Evolutionary conservation across 2,329 filamentous ascomycete genomes (phyloP), one percentile per base, ranked within the genome.

Genomic region (Pseudogymnoascus sp.): DNA sequence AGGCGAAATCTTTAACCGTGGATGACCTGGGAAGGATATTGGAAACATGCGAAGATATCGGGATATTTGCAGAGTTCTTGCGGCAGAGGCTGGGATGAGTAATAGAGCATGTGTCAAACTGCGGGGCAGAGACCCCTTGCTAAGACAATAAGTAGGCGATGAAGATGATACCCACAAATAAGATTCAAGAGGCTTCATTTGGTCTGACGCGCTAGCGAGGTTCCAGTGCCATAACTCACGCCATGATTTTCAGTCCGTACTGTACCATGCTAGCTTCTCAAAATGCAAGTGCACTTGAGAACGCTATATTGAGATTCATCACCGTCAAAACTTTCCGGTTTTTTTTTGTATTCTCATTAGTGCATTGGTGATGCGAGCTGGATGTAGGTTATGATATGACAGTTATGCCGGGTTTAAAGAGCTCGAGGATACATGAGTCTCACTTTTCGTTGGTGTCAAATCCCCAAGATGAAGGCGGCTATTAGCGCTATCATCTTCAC

Each of bases 61-160:
- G 77, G 0, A 71, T 81, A 25, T 82, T 79, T 78, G 72, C 74
- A 7, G 79, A 82, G 70, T 82, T 78, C 77, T 64, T 81, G 43
- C 65, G 61, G 60, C 63, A 63, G 64, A 66, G 68, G 61, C 65
- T 73, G 60, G 66, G 57, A 33, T 64, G 63, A 64, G 15, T 33
- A 53, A 53, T 53, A 35, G 47, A 33, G 47, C 5, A 33, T 20
- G 47, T 18, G 28, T 18, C 47, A 53, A 33, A 20, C 28, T 53
- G 15, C 41, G 28, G 28, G 15, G 15, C 28, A 8, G 28, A 35
- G 25, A 53, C 28, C 47, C 28, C 28, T 53, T 33, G 11, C 28
- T 53, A 25, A 33, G 28, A 28, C n/a, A n/a, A 53, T 53, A 53
- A 33, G 11, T 53, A 53, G 47, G 28, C 47, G 47, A 53, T 33